These are phyloP conservation scores for Malus fusca DNA, from an alignment of 306 rosid species.

Conservation along the genomic window DNA sequence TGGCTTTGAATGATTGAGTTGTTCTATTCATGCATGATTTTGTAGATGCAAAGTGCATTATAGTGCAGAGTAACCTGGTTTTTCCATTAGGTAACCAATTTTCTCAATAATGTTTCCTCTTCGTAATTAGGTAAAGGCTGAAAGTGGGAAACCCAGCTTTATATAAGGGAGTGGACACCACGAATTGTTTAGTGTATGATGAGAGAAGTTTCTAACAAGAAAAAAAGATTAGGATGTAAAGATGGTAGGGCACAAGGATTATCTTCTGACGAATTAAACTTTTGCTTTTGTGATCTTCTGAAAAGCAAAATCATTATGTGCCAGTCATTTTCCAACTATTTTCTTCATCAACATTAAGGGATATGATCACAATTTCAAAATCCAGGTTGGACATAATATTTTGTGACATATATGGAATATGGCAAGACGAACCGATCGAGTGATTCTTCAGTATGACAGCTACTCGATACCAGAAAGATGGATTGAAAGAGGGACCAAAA, in stretches of 20 bases:
- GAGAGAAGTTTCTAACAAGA: conserved; percentile 31
- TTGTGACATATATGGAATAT: neutral
- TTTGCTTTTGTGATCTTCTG: conserved; percentile 25
- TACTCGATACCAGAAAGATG: neutral
- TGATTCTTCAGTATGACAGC: too few relatives aligned
- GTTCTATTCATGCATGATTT: neutral
- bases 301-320: conserved; percentile 21
- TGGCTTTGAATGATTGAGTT: neutral
- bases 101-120: neutral
- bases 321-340: conserved; percentile 3
- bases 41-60: neutral
- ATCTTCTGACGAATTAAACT: conserved; percentile 16
- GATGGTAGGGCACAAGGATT: conserved; percentile 33
- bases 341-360: neutral
- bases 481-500: neutral
- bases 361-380: neutral
- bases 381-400: neutral
- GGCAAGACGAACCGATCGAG: too few relatives aligned
- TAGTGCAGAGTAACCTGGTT: neutral
- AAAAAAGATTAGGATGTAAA: conserved; percentile 19
- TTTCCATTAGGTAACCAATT: neutral
- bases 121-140: conserved; percentile 1
- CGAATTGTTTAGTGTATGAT: conserved; percentile 15
- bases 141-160: conserved; percentile 28
- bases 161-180: conserved; percentile 24